Evolutionary conservation across 2,329 filamentous ascomycete genomes (phyloP).

Genomic region (Talaromyces sp.): DNA sequence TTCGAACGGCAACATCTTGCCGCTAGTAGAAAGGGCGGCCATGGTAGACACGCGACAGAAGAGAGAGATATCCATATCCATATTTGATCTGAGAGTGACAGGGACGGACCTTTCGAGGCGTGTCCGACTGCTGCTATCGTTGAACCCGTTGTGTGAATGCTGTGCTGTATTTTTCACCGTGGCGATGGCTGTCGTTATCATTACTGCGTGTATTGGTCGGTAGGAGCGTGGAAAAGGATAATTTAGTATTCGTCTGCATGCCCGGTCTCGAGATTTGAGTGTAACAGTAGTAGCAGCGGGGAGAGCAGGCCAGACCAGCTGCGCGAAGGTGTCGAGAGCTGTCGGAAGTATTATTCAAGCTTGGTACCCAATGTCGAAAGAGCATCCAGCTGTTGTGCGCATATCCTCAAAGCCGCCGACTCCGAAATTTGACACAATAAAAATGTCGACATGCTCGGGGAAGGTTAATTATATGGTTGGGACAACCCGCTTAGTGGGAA

Average conservation of each 20-base stretch:
- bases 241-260: neutral
- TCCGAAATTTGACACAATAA: neutral
- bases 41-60: slow-evolving; percentile 12
- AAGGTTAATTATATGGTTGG: neutral
- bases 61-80: slow-evolving; percentile 10
- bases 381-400: neutral
- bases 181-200: neutral
- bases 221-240: neutral
- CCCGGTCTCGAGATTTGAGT: neutral
- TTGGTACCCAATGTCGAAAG: neutral
- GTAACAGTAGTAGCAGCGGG: neutral
- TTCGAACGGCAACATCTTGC: slow-evolving; percentile 6
- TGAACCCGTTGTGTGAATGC: neutral
- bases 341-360: neutral
- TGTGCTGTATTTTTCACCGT: neutral
- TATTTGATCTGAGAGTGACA: neutral
- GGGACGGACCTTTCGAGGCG: neutral
- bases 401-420: neutral
- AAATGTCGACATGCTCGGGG: neutral
- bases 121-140: neutral
- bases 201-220: neutral
- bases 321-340: neutral
- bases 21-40: slow-evolving; percentile 8
- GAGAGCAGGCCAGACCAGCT: neutral
- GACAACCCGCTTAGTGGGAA: neutral